Base-by-base conservation (phyloP, 202 grass and related monocot species). In the Carex arenaria region DNA sequence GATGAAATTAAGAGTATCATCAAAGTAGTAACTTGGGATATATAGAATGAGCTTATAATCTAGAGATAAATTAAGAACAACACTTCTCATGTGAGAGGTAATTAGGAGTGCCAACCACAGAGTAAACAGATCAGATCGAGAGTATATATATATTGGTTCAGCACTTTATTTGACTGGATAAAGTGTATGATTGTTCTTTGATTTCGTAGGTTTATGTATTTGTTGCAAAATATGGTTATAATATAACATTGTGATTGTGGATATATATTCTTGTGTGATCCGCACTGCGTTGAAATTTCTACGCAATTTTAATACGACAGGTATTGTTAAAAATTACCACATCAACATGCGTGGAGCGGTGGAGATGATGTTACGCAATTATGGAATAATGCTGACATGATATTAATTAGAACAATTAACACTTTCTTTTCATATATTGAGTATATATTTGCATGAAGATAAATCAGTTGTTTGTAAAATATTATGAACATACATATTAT, bases 111-210 rank as follows among this genome's bases (percentile, higher is more conserved):
- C 19, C 20, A 64, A 45, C 13, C 56, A 43, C 12, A 36, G 4
- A 64, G 18, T n/a, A 64, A 63, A 45, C 78, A 26, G 2, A 51
- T 3, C 19, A 19, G 19, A 64, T 12, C 10, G 45, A 30, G 5
- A 78, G 18, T 45, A 43, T 20, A 81, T 65, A 8, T 45, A 43
- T 20, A 81, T 65, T 81, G 72, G 49, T 75, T 26, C 72, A 75
- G 23, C 52, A 47, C 12, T 22, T 61, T 23, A 7, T 64, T 43
- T n/a, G 66, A 84, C 64, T 69, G 10, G 5, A 78, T 53, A 42
- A 45, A 78, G 32, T 53, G 22, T 12, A 82, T 67, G 18, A 82
- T 82, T 53, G 40, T 51, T 69, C 12, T 67, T 82, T 65, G 42
- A 69, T 82, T 82, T 26, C 79, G 42, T 69, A 65, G 5, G 47